Conservation (phyloP, 2,329 filamentous ascomycete genomes). For the Fulvia fulva region DNA sequence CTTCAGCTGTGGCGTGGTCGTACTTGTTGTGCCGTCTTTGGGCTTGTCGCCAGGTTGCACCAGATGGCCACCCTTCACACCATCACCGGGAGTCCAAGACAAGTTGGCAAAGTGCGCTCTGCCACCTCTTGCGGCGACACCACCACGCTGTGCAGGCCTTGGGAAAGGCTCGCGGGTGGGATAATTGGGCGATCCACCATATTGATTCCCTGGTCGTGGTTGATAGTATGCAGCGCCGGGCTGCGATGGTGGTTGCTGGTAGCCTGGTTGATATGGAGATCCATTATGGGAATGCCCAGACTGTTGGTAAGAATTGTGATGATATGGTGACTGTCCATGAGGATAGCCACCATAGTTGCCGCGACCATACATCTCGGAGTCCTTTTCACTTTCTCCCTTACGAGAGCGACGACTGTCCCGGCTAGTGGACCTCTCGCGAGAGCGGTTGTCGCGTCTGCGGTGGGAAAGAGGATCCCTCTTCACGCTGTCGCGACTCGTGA, state of each 20-base stretch:
- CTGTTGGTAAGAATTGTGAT: constrained; percentile 53
- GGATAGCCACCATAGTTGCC: constrained; percentile 37
- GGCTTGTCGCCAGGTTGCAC: constrained; percentile 31
- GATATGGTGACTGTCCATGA: constrained; percentile 59
- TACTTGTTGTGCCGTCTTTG: constrained; percentile 27
- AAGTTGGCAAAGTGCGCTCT: constrained; percentile 61
- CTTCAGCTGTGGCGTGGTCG: constrained; percentile 27
- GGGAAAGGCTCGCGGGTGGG: constrained; percentile 22
- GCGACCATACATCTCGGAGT: constrained; percentile 32
- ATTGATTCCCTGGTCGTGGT: constrained; percentile 40
- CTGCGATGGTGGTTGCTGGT: constrained; percentile 48
- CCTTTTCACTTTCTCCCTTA: constrained; percentile 14
- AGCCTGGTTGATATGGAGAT: constrained; percentile 55
- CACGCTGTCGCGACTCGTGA: constrained; percentile 17
- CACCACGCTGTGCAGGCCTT: constrained; percentile 35
- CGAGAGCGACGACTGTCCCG: constrained; percentile 24
- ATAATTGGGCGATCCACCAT: constrained; percentile 22
- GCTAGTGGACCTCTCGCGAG: constrained; percentile 20
- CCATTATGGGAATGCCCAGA: constrained; percentile 28
- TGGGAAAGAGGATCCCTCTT: constrained; percentile 4
- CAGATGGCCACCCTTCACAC: constrained; percentile 51
- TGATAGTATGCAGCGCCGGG: constrained; percentile 30
- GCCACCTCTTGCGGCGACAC: constrained; percentile 37
- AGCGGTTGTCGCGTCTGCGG: constrained; percentile 4
- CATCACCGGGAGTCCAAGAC: constrained; percentile 64